Evolutionary conservation across 805 yeast species (phyloP).

Genomic region (Kodamaea leandrae): DNA sequence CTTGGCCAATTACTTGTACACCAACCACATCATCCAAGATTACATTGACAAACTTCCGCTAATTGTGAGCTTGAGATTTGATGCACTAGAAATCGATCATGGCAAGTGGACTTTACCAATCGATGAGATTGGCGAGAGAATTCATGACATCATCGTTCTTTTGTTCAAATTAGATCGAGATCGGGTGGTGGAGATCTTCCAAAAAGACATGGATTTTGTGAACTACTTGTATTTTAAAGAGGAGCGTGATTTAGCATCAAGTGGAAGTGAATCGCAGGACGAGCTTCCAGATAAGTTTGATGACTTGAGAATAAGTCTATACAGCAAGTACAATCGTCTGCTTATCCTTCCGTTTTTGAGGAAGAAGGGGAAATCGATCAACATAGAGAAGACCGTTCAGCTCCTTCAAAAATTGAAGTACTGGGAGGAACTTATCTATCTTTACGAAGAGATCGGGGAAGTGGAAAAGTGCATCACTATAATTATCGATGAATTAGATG

Average conservation of each 20-base stretch:
- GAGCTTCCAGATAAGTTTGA: constrained; percentile 47
- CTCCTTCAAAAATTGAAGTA: constrained; percentile 47
- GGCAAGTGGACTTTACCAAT: constrained; percentile 33
- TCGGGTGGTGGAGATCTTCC: constrained; percentile 47
- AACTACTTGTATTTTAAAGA: constrained; percentile 65
- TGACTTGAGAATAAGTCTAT: constrained; percentile 62
- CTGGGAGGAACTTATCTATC: constrained; percentile 69
- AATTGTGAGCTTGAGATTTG: constrained; percentile 44
- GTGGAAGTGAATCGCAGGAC: not conserved
- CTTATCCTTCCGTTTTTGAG: constrained; percentile 61
- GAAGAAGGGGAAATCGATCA: constrained; percentile 35
- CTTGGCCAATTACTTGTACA: constrained; percentile 56
- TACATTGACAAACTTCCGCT: constrained; percentile 50
- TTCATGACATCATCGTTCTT: constrained; percentile 48
- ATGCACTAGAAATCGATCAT: constrained; percentile 31
- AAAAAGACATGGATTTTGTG: constrained; percentile 44
- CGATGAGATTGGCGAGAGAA: constrained; percentile 33
- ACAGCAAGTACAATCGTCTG: constrained; percentile 56
- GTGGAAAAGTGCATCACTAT: constrained; percentile 70
- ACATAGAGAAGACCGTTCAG: constrained; percentile 41
- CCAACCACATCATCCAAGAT: constrained; percentile 58
- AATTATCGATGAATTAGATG: constrained; percentile 72
- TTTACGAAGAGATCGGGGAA: constrained; percentile 81
- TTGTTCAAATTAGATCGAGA: constrained; percentile 53
- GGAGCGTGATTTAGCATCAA: constrained; percentile 18